phyloP scores from a whole-genome alignment of 345 rosid genomes.

The Populus nigra region DNA sequence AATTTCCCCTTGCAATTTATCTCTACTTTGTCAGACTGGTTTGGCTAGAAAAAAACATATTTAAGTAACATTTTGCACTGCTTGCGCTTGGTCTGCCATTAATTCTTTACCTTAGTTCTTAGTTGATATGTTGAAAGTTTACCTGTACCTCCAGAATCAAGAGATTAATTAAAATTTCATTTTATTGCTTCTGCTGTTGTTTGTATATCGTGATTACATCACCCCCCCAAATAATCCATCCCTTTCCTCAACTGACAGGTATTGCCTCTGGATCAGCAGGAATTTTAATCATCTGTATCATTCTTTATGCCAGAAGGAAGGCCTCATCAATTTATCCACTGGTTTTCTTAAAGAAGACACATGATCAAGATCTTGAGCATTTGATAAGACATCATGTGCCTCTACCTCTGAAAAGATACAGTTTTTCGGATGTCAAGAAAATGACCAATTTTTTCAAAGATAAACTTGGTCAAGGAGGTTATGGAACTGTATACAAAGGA shows the following conservation, averaged over 20 bases:
- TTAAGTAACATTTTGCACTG: too few species aligned
- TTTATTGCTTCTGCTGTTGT: background rate
- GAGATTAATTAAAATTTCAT: too few species aligned
- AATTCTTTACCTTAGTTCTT: too few species aligned
- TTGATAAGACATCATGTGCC: background rate
- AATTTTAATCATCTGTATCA: background rate
- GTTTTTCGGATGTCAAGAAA: slow-evolving; percentile 5
- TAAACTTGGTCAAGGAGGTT: slow-evolving; percentile 18
- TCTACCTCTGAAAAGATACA: background rate
- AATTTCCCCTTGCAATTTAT: too few species aligned
- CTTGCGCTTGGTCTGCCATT: too few species aligned
- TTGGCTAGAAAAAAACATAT: too few species aligned
- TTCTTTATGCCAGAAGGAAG: background rate
- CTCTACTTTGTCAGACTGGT: too few species aligned
- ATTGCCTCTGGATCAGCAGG: background rate
- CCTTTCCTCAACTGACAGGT: background rate
- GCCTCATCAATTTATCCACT: background rate
- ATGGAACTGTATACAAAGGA: slow-evolving; percentile 11
- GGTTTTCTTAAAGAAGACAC: background rate
- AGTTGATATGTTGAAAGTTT: too few species aligned
- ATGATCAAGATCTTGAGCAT: slow-evolving; percentile 3
- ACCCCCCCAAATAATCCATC: background rate
- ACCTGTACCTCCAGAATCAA: too few species aligned
- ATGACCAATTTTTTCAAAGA: slow-evolving; percentile 7
- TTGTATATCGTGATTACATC: background rate